Evolutionary conservation across 1,284 basidiomycete genomes (phyloP), one percentile per base, ranked within the genome.

Genomic region (Microbotryum saponariae): DNA sequence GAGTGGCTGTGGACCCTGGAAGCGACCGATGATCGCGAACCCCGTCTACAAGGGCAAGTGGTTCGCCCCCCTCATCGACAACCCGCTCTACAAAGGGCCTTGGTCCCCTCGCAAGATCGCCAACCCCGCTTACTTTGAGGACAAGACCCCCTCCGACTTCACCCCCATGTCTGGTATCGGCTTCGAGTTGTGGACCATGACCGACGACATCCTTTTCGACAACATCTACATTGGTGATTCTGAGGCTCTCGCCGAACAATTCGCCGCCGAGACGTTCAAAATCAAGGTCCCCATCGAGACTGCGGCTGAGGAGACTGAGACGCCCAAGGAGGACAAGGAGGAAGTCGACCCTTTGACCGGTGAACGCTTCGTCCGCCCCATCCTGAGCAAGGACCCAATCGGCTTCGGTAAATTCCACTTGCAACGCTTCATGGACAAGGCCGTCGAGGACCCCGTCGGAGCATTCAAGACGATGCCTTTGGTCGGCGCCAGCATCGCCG

Each of bases 121-220:
- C 63, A 98, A 97, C 85, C 91, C 93, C 33, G 79, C 80, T 73
- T 96, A 80, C 83, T 97, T 88, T 75, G 89, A 94, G 79, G 94
- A 97, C 77, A 76, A 81, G 59, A 82, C 81, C 62, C 94, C 94
- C 5, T 83, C 90, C 70, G 86, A 90, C 71, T 85, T 97, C 64
- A 80, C 72, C 87, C 60, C 59, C 31, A 67, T 69, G 83, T 89
- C 88, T 69, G 93, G 91, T 79, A 83, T 97, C 69, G 92, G 92
- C 75, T 92, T 97, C 66, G 92, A 97, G 78, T 84, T 97, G 73
- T 97, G 92, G 92, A 93, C 91, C 60, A 97, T 97, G 93, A 93
- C 91, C 54, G 91, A 96, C 78, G 89, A 93, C 75, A 96, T 96
- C 71, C 83, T 96, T 72, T 96, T 72, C 18, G 67, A 70, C 68